These are phyloP conservation scores for Viola odorata DNA, from an alignment of 345 rosid species.

Conservation along the genomic window DNA sequence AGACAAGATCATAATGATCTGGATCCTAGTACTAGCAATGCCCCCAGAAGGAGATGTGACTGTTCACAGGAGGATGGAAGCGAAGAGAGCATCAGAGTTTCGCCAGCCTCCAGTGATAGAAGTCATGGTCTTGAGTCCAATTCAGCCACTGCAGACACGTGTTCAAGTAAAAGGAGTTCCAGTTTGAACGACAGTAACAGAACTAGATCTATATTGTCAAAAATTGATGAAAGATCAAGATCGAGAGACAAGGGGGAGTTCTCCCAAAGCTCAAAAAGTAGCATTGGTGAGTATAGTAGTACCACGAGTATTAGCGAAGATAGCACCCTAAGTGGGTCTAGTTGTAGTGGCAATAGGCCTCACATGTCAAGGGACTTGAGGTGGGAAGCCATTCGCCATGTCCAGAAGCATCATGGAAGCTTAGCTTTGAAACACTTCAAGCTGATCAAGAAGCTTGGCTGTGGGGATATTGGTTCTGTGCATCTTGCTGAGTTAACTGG, in stretches of 20 bases:
- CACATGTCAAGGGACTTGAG: slow-evolving; percentile 74
- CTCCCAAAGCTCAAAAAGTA: slow-evolving; percentile 80
- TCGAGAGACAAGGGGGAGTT: slow-evolving; percentile 58
- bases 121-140: slow-evolving; percentile 33
- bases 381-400: slow-evolving; percentile 60
- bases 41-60: slow-evolving; percentile 18
- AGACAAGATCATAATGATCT: slow-evolving; percentile 23
- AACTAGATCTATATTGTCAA: slow-evolving; percentile 27
- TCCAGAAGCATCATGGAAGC: slow-evolving; percentile 55
- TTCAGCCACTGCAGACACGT: slow-evolving; percentile 26
- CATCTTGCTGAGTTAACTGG: slow-evolving; percentile 65
- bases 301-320: slow-evolving; percentile 55
- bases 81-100: slow-evolving; percentile 34
- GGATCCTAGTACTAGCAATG: slow-evolving; percentile 31
- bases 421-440: slow-evolving; percentile 58
- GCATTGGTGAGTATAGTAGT: slow-evolving; percentile 66
- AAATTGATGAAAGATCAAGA: slow-evolving; percentile 45
- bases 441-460: slow-evolving; percentile 61
- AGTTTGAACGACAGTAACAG: slow-evolving; percentile 24
- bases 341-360: slow-evolving; percentile 53
- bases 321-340: slow-evolving; percentile 48
- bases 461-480: slow-evolving; percentile 71
- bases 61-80: slow-evolving; percentile 17
- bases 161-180: slow-evolving; percentile 29
- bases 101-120: slow-evolving; percentile 31